Base-by-base conservation (phyloP, 441 rosid species). In the California macrophylla region DNA sequence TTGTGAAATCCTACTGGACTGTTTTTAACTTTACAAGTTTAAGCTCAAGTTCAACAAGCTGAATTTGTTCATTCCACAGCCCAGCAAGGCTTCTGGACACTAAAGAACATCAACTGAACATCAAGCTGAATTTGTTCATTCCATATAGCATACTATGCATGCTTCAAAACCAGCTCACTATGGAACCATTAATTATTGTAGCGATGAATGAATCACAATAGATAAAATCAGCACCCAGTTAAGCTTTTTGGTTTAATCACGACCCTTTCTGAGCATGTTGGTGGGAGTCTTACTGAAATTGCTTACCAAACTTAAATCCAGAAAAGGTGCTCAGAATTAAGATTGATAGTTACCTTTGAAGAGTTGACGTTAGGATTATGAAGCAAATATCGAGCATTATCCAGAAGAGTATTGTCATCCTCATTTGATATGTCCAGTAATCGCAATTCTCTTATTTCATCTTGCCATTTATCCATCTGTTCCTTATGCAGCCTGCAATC, bases 381-480 rank as follows among this genome's bases (percentile, higher is more conserved):
- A 70, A 91, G 80, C 67, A 91, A 70, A 78, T 21, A 42, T 15
- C 50, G 50, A 42, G 50, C 50, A 15, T 42, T 12, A 12, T 42
- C 16, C 50, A 42, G 50, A 42, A 42, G 50, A 42, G 50, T 15
- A 42, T 42, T 42, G 50, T 42, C 50, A 3, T 42, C 50, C 50
- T 42, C 97, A 66, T 89, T 91, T n/a, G 89, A 80, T 68, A 81
- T 81, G 83, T 91, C 96, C 29, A 86, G 83, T 79, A 86, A 66
- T 58, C 86, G 83, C 75, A 91, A 72, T 71, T 88, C 95, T 80
- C 83, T 87, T 70, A 89, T 85, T 82, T 89, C 95, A 24, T 89
- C 93, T 75, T 89, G 93, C 96, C 98, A 91, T 74, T 85, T 91
- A 76, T 87, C 96, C 69, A 88, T 79, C 47, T 85, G 86, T 70